Conservation (phyloP, 2,329 filamentous ascomycete species). For the Talaromyces verruculosus region DNA sequence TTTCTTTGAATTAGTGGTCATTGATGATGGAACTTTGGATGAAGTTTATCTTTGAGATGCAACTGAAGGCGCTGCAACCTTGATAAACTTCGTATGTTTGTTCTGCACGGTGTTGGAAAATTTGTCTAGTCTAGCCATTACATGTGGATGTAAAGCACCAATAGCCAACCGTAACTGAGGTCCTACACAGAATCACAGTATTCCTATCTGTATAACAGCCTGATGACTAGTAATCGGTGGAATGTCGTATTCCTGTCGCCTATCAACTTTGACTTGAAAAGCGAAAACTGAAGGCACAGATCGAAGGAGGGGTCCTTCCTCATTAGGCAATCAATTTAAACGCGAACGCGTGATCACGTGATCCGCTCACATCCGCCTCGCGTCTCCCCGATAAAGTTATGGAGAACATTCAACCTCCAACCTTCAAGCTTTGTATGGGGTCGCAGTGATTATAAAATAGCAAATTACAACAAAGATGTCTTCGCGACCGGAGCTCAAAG, state of each 20-base stretch:
- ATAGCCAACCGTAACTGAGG: background rate
- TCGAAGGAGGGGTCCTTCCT: slow-evolving; percentile 18
- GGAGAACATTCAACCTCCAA: background rate
- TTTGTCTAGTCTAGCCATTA: background rate
- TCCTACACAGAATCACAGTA: background rate
- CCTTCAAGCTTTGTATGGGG: background rate
- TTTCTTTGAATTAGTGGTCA: no score
- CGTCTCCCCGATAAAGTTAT: slow-evolving; percentile 27
- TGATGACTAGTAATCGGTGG: background rate
- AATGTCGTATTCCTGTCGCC: background rate
- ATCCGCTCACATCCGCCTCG: slow-evolving; percentile 28
- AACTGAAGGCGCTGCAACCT: no score
- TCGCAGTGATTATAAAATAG: slow-evolving; percentile 11
- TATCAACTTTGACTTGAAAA: background rate
- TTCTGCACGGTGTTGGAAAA: no score
- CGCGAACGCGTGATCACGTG: slow-evolving; percentile 41
- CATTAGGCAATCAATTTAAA: slow-evolving; percentile 17
- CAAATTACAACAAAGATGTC: slow-evolving; percentile 56
- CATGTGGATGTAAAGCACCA: background rate
- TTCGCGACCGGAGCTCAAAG: slow-evolving; percentile 71
- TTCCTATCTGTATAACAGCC: background rate
- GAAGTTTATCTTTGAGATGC: no score
- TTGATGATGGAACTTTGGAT: no score
- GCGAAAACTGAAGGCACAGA: background rate
- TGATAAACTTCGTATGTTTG: no score